These are phyloP conservation scores for Xylaria cubensis DNA, from an alignment of 495 filamentous ascomycete species.

Conservation along the genomic window DNA sequence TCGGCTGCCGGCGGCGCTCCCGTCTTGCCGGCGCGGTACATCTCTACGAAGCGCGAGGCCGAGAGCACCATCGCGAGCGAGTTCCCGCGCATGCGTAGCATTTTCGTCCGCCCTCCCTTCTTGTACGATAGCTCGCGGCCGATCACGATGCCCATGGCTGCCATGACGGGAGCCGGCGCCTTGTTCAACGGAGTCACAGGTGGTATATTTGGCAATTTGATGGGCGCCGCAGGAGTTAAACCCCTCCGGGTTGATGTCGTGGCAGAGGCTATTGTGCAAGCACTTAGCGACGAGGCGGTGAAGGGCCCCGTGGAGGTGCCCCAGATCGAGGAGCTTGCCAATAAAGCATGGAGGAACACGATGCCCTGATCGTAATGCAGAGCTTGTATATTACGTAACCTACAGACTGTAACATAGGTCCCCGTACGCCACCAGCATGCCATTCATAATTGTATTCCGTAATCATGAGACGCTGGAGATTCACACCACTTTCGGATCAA, in stretches of 20 bases:
- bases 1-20: constrained; percentile 87
- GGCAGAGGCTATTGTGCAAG: constrained; percentile 83
- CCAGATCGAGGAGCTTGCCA: constrained; percentile 75
- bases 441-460: constrained; percentile 29
- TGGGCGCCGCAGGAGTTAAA: constrained; percentile 83
- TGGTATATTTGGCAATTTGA: constrained; percentile 71
- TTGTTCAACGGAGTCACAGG: constrained; percentile 76
- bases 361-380: constrained; percentile 66
- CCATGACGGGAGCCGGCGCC: constrained; percentile 69
- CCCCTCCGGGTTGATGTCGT: constrained; percentile 86
- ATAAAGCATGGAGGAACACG: constrained; percentile 76
- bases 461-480: constrained; percentile 24
- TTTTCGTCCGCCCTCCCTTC: constrained; percentile 87
- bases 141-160: constrained; percentile 85
- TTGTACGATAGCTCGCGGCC: constrained; percentile 84
- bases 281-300: constrained; percentile 69
- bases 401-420: constrained; percentile 42
- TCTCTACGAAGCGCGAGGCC: constrained; percentile 90
- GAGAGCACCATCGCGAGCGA: constrained; percentile 75
- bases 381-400: constrained; percentile 33
- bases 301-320: constrained; percentile 72
- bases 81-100: constrained; percentile 74
- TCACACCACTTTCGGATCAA: constrained; percentile 16
- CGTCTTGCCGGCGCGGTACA: constrained; percentile 82
- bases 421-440: constrained; percentile 29